These are phyloP conservation scores for Lepraria neglecta DNA, from an alignment of 495 filamentous ascomycete genomes.

Conservation along the genomic window DNA sequence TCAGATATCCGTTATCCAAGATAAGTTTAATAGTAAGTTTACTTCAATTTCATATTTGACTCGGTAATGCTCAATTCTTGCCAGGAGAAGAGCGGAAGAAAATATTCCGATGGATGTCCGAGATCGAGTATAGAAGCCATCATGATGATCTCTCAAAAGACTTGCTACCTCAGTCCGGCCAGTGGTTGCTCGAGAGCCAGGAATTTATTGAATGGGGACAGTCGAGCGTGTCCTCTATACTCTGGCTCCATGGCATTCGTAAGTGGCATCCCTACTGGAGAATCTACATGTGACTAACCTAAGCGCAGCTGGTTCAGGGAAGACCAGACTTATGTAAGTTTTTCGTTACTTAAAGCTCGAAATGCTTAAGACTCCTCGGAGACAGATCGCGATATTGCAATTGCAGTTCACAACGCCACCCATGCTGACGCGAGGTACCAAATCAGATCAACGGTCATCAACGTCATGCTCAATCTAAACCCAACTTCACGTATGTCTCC, in stretches of 20 bases:
- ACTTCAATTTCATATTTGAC: background rate
- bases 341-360: background rate
- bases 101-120: constrained; percentile 8
- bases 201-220: constrained; percentile 4
- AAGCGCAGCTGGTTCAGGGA: constrained; percentile 1
- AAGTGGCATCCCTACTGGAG: background rate
- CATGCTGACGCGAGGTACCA: background rate
- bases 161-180: background rate
- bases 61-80: background rate
- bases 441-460: no score
- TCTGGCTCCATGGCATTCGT: constrained; percentile 17
- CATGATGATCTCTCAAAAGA: constrained; percentile 1
- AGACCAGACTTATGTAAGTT: constrained; percentile 14
- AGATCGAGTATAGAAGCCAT: constrained; percentile 2
- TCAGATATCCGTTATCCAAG: no score
- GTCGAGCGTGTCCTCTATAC: background rate
- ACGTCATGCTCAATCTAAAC: no score
- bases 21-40: constrained; percentile 4
- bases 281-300: background rate
- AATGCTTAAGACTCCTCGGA: background rate
- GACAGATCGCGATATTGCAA: no score
- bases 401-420: no score
- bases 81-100: constrained; percentile 1
- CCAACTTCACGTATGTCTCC: no score
- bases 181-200: constrained; percentile 4